phyloP scores from a whole-genome alignment of 2,329 filamentous ascomycete species.

The Leptosphaerulina australis region DNA sequence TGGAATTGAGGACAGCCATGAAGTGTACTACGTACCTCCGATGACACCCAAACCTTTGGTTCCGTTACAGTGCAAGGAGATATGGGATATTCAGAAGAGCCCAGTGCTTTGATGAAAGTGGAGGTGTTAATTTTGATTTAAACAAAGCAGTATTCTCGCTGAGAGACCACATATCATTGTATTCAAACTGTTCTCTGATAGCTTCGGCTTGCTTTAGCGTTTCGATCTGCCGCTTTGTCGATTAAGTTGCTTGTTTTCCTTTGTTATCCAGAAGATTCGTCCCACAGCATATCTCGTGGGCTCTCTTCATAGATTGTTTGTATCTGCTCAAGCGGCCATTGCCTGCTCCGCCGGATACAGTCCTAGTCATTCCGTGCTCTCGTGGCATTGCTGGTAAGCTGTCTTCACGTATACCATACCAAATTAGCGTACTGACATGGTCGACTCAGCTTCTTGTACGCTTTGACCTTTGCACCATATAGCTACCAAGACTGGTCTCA shows the following conservation, averaged over 20 bases:
- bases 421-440: slow-evolving; percentile 28
- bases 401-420: slow-evolving; percentile 17
- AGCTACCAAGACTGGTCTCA: slow-evolving; percentile 26
- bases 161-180: slow-evolving; percentile 6
- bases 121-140: slow-evolving; percentile 25
- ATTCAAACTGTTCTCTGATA: slow-evolving; percentile 17
- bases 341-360: slow-evolving; percentile 17
- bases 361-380: slow-evolving; percentile 23
- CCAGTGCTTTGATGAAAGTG: slow-evolving; percentile 11
- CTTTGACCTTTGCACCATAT: slow-evolving; percentile 22
- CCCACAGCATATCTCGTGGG: slow-evolving; percentile 32
- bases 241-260: slow-evolving; percentile 22
- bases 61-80: slow-evolving; percentile 22
- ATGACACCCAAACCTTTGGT: slow-evolving; percentile 21
- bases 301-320: slow-evolving; percentile 42
- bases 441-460: slow-evolving; percentile 21
- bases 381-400: slow-evolving; percentile 38
- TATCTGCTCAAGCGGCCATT: slow-evolving; percentile 33
- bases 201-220: slow-evolving; percentile 29
- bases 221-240: slow-evolving; percentile 21
- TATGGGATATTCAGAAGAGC: slow-evolving; percentile 25
- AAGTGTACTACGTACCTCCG: slow-evolving; percentile 14
- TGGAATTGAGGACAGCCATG: slow-evolving; percentile 8
- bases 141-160: slow-evolving; percentile 12
- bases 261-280: slow-evolving; percentile 18